phyloP scores from a whole-genome alignment of 1,284 basidiomycete genomes.

The Apiotrichum porosum region DNA sequence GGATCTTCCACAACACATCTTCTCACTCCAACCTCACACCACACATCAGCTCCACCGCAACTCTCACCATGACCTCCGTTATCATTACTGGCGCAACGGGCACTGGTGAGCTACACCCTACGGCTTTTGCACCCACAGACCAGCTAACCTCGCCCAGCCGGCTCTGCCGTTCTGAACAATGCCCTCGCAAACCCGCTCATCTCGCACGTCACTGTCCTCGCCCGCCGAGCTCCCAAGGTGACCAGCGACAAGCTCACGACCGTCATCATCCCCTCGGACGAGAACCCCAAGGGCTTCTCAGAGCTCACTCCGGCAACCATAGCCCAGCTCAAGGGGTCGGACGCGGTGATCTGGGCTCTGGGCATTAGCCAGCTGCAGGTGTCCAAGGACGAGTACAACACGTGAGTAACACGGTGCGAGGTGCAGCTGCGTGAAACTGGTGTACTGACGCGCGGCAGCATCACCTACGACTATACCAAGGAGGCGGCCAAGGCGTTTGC shows the following conservation, averaged over 20 bases:
- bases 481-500: conserved; percentile 18
- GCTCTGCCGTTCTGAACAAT: conserved; percentile 22
- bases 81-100: conserved; percentile 35
- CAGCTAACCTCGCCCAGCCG: conserved; percentile 11
- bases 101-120: conserved; percentile 19
- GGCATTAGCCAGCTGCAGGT: conserved; percentile 31
- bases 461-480: conserved; percentile 31
- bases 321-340: conserved; percentile 10
- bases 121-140: background rate
- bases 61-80: conserved; percentile 29
- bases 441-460: conserved; percentile 10
- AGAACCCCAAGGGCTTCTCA: conserved; percentile 25
- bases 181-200: conserved; percentile 26
- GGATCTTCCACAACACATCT: no score
- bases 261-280: conserved; percentile 22
- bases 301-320: conserved; percentile 15
- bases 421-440: background rate
- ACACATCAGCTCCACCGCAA: no score
- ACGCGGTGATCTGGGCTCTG: conserved; percentile 28
- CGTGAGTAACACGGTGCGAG: conserved; percentile 13
- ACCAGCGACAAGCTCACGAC: conserved; percentile 17
- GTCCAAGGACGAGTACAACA: conserved; percentile 28
- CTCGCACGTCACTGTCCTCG: conserved; percentile 23
- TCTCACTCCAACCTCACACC: no score
- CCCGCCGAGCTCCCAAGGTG: conserved; percentile 21